A percentile compares a stretch with the other conserved stretches of the same genome.
Conservation (phyloP, 176 grass and related monocot genomes). For the Aegilops sharonensis region DNA sequence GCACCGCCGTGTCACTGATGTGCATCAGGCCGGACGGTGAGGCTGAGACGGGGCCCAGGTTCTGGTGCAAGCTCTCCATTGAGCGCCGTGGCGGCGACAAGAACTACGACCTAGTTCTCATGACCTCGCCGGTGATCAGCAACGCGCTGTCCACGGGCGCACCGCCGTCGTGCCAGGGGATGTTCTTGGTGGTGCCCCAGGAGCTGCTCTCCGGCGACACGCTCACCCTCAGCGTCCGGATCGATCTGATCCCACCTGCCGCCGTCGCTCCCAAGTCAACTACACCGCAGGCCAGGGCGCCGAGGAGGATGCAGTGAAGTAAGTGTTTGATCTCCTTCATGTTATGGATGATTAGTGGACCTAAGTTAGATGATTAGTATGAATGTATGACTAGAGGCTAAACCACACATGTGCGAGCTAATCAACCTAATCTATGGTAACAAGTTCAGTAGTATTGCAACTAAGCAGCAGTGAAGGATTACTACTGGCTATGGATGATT, state of each 20-base stretch:
- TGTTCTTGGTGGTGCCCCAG: constrained; percentile 4
- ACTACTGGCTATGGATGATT: background rate
- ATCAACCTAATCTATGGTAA: too few relatives aligned
- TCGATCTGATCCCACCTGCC: background rate
- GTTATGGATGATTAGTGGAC: background rate
- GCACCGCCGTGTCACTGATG: background rate
- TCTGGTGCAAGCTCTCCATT: background rate
- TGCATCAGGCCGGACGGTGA: background rate
- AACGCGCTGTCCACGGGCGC: background rate
- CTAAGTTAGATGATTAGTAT: background rate
- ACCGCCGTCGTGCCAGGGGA: background rate
- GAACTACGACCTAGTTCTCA: background rate
- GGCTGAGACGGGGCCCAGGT: background rate
- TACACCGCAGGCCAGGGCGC: background rate
- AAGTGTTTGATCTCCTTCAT: background rate
- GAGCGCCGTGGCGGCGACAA: background rate
- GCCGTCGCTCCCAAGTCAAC: background rate
- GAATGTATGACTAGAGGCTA: too few relatives aligned
- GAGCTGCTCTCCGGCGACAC: background rate
- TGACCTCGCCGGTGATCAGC: background rate
- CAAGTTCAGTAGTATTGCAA: background rate
- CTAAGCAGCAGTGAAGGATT: background rate
- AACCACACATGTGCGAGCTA: too few relatives aligned
- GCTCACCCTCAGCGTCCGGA: background rate
- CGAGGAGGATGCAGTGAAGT: background rate